These are phyloP conservation scores for Diplogelasinospora grovesii DNA, from an alignment of 495 filamentous ascomycete species.

Conservation along the genomic window DNA sequence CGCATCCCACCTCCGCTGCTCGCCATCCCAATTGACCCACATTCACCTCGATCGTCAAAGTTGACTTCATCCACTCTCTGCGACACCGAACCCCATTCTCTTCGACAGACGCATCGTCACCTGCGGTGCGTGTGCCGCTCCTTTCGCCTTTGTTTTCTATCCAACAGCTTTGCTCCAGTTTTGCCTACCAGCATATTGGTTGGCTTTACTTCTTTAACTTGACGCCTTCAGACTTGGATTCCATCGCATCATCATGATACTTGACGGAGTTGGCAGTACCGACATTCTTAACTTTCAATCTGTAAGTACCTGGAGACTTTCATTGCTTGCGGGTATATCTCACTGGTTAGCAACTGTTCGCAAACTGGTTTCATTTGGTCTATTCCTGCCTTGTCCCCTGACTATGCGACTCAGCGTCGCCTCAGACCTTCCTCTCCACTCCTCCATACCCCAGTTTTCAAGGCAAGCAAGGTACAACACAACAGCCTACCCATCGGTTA, in stretches of 20 bases:
- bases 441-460: no score
- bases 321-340: no score
- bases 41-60: slow-evolving; percentile 8
- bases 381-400: no score
- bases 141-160: not conserved
- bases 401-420: no score
- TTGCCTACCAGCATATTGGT: no score
- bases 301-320: no score
- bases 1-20: slow-evolving; percentile 12
- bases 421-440: no score
- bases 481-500: no score
- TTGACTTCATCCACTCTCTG: slow-evolving; percentile 8
- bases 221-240: slow-evolving; percentile 2
- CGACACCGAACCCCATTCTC: slow-evolving; percentile 5
- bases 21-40: slow-evolving; percentile 8
- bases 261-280: slow-evolving; percentile 11
- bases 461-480: no score
- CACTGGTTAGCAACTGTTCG: no score
- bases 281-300: slow-evolving; percentile 13
- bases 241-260: slow-evolving; percentile 24
- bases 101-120: not conserved
- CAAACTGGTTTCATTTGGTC: no score
- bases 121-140: not conserved
- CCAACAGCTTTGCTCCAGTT: not conserved
- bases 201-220: not conserved